These are phyloP conservation scores for Nyssa sinensis DNA, from an alignment of 148 eudicot genomes.

Conservation along the genomic window DNA sequence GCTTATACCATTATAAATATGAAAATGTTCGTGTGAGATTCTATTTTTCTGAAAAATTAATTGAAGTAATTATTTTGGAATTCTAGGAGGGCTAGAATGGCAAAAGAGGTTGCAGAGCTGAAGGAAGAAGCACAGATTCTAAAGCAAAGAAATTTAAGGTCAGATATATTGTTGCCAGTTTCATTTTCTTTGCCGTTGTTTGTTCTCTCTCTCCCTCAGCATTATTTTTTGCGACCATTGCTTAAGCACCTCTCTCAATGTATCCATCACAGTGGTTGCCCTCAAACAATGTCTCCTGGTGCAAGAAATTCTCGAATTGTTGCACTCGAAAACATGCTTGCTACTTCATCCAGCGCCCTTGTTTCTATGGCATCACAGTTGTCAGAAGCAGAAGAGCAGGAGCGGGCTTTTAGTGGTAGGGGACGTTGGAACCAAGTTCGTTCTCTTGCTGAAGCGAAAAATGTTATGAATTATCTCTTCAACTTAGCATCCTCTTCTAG, in stretches of 20 bases:
- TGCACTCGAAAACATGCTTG: conserved; percentile 97
- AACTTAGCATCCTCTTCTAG: conserved; percentile 83
- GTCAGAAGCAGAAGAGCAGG: conserved; percentile 98
- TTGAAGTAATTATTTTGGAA: conserved; percentile 7
- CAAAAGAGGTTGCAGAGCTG: conserved; percentile 79
- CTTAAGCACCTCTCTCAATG: neutral
- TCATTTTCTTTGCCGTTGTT: neutral
- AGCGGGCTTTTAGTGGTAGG: conserved; percentile 80
- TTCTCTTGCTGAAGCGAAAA: conserved; percentile 84
- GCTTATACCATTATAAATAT: neutral
- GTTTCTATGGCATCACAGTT: conserved; percentile 97
- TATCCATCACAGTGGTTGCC: conserved; percentile 46
- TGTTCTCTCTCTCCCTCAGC: neutral
- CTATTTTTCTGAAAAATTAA: neutral
- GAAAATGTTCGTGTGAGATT: neutral
- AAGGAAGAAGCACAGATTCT: conserved; percentile 78
- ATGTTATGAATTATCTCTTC: conserved; percentile 77
- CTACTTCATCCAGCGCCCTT: conserved; percentile 80
- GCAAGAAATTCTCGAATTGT: conserved; percentile 89
- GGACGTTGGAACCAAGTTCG: conserved; percentile 98
- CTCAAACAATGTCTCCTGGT: conserved; percentile 91
- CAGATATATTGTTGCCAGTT: neutral
- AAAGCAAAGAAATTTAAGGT: conserved; percentile 65
- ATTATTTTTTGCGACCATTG: neutral
- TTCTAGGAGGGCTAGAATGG: conserved; percentile 91